phyloP scores from a whole-genome alignment of 2,329 filamentous ascomycete species.

The Tolypocladium ophioglossoides region DNA sequence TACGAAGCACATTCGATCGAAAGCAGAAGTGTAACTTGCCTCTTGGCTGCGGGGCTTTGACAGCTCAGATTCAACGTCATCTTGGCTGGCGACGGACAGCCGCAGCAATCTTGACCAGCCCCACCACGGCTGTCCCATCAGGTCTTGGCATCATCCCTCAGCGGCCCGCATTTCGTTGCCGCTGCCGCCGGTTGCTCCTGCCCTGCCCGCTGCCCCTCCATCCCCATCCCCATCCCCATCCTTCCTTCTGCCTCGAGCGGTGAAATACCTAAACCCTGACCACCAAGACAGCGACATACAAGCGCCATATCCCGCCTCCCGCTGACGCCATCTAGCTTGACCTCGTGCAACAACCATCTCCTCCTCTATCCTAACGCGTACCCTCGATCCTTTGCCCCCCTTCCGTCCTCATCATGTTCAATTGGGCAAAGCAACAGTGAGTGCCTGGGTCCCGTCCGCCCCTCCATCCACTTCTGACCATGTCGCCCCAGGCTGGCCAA shows the following conservation, averaged over 20 bases:
- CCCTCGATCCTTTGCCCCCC: not conserved
- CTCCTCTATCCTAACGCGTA: not conserved
- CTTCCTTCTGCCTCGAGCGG: too few relatives aligned
- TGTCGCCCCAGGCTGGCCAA: slow-evolving; percentile 46
- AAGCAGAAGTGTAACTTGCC: too few relatives aligned
- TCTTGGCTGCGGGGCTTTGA: too few relatives aligned
- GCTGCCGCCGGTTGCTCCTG: not conserved
- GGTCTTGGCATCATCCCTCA: not conserved
- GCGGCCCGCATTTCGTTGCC: too few relatives aligned
- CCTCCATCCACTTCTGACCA: slow-evolving; percentile 5
- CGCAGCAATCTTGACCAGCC: not conserved
- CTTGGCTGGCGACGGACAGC: too few relatives aligned
- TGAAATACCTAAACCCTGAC: not conserved
- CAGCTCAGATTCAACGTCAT: too few relatives aligned
- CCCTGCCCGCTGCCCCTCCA: slow-evolving; percentile 1
- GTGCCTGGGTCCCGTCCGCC: slow-evolving; percentile 18
- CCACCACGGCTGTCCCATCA: not conserved
- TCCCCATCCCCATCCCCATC: too few relatives aligned
- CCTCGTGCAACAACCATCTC: not conserved
- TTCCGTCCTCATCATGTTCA: slow-evolving; percentile 56
- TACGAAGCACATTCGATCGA: too few relatives aligned
- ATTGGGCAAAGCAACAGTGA: slow-evolving; percentile 89
- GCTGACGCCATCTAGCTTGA: not conserved
- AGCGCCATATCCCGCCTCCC: not conserved
- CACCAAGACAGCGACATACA: not conserved